Percentiles rank a stretch among this genome's conserved stretches.
Conservation (phyloP, 163 green algal genomes). For the Volvox carteri region DNA sequence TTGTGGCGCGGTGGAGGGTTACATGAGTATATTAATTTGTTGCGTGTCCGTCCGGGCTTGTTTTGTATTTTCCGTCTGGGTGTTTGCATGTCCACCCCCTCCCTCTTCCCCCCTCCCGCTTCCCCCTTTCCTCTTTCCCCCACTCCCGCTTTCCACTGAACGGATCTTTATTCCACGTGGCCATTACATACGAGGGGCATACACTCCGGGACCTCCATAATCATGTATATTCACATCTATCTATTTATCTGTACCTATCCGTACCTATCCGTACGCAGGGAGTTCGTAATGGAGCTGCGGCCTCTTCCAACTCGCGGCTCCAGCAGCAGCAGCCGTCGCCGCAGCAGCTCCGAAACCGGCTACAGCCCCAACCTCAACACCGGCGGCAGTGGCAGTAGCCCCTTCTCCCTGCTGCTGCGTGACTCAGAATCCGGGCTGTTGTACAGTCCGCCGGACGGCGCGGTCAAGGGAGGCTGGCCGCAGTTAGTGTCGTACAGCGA, state of each 20-base stretch:
- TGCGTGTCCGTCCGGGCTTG: not conserved
- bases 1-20: too few relatives aligned
- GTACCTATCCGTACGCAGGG: too few relatives aligned
- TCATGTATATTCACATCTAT: too few relatives aligned
- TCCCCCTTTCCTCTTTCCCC: not conserved
- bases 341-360: slow-evolving; percentile 2
- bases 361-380: not conserved
- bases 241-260: too few relatives aligned
- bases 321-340: slow-evolving; percentile 1
- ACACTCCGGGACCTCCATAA: too few relatives aligned
- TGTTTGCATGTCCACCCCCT: not conserved
- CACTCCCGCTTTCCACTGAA: not conserved
- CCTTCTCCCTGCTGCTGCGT: slow-evolving; percentile 1
- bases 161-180: too few relatives aligned
- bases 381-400: not conserved
- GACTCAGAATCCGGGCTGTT: slow-evolving; percentile 48
- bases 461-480: slow-evolving; percentile 45
- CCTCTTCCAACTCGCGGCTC: not conserved
- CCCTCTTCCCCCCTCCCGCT: too few relatives aligned
- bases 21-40: not conserved
- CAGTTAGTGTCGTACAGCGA: slow-evolving; percentile 40
- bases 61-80: not conserved
- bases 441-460: slow-evolving; percentile 15
- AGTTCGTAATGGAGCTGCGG: slow-evolving; percentile 56
- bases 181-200: too few relatives aligned